phyloP scores from a whole-genome alignment of 495 filamentous ascomycete genomes.

The Rusavskia elegans region DNA sequence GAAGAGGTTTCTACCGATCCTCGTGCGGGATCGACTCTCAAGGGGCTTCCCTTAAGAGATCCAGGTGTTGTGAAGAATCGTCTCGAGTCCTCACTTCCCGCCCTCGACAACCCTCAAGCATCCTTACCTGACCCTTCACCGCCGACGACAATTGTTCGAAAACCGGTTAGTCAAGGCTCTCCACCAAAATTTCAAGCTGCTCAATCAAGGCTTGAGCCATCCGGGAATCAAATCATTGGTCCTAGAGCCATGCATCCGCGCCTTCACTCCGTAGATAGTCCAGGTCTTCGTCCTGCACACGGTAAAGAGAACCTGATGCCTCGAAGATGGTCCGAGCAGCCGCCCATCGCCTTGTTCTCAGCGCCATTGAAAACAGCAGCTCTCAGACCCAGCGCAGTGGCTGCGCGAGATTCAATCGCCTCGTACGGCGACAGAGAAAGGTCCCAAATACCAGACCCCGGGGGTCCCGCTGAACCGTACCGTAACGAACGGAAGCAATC shows the following conservation, averaged over 20 bases:
- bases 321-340: conserved; percentile 9
- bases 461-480: not conserved
- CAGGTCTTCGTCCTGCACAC: not conserved
- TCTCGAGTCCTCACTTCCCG: too few relatives aligned
- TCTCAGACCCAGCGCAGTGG: not conserved
- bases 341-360: not conserved
- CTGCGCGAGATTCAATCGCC: not conserved
- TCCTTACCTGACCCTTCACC: not conserved
- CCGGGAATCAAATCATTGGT: conserved; percentile 7
- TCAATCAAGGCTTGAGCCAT: conserved; percentile 40
- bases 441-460: not conserved
- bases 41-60: too few relatives aligned
- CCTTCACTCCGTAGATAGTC: not conserved
- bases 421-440: not conserved
- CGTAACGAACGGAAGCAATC: not conserved
- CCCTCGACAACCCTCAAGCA: not conserved
- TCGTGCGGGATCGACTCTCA: too few relatives aligned
- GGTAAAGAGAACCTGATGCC: not conserved
- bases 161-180: conserved; percentile 44
- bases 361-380: not conserved
- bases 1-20: too few relatives aligned
- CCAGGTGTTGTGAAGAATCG: too few relatives aligned
- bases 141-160: not conserved
- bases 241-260: conserved; percentile 9
- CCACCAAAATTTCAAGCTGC: conserved; percentile 66